Base-by-base conservation (phyloP, 2,329 filamentous ascomycete species). In the Chaetomiaceae sp. region DNA sequence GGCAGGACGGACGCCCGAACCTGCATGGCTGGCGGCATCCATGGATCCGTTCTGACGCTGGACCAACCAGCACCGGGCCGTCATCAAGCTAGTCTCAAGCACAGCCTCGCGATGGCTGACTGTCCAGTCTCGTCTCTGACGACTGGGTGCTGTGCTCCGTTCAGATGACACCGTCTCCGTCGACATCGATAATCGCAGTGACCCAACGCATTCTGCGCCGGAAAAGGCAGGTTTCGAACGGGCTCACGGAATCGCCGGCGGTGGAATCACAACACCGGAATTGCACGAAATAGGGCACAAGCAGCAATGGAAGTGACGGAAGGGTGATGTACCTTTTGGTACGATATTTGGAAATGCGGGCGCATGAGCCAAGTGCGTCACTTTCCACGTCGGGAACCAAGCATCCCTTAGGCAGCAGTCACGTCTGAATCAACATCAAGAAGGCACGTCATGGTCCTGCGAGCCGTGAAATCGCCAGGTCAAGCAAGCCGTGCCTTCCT, bases 101-200 rank as follows among this genome's bases (percentile, higher is more conserved):
- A 57, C 53, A 55, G 55, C 55, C 55, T 57, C 55, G 47, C 38
- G 27, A 46, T 44, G 49, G 46, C 47, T 45, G 20, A 43, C 38
- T 47, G n/a, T 19, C 35, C 32, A 10, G 20, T 11, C 7, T 10
- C 24, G n/a, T 15, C 14, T 32, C 40, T 40, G 27, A 5, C 5
- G 22, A 24, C 22, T 24, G 22, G 6, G 22, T 24, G 22, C 22
- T 24, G 22, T 9, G 22, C 9, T 9, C 22, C 22, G 22, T 24
- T 6, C 6, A 24, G 9, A 9, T 24, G 9, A 6, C 6, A 24
- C 5, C 22, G 5, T 9, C 22, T 24, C 22, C 22, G 22, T 14
- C 17, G 4, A 27, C 18, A 17, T 42, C 43, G 47, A 32, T n/a
- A 29, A 37, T n/a, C 22, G 40, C 38, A 48, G 39, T 48, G 45